These are phyloP conservation scores for Cyanidioschyzon merolae DNA, from an alignment of 23 red algal genomes.

Conservation along the genomic window DNA sequence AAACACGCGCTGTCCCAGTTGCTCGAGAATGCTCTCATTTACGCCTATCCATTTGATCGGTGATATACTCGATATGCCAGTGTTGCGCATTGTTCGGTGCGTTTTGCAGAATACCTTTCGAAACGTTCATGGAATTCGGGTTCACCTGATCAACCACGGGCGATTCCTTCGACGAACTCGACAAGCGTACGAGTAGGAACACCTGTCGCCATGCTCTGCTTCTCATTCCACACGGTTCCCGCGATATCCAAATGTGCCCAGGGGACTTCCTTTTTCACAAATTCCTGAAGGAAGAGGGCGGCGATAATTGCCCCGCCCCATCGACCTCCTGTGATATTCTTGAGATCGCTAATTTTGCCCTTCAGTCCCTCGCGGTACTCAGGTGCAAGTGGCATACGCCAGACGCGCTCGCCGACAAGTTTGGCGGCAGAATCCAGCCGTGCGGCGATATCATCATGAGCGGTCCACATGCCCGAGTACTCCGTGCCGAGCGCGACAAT, in stretches of 20 bases:
- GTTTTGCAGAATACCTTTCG: not conserved
- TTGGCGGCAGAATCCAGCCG: conserved; percentile 28
- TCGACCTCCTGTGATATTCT: conserved; percentile 58
- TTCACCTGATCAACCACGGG: not conserved
- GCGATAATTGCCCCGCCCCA: conserved; percentile 51
- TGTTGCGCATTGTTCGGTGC: too few species aligned
- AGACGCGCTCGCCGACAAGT: conserved; percentile 47
- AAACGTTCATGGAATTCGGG: too few species aligned
- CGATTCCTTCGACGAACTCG: conserved; percentile 27
- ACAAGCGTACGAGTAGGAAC: conserved; percentile 75
- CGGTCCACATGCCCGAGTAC: conserved; percentile 61
- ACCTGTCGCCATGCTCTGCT: conserved; percentile 63
- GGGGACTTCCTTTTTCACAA: conserved; percentile 71
- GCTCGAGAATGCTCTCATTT: not conserved
- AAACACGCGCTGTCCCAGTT: not conserved
- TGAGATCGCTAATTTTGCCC: conserved; percentile 90
- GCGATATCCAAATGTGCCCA: conserved; percentile 98
- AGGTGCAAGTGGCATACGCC: conserved; percentile 80
- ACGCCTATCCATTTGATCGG: not conserved
- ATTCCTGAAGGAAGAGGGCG: conserved; percentile 87
- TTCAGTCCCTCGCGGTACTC: conserved; percentile 76
- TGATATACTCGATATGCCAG: too few species aligned
- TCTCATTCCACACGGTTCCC: conserved; percentile 72
- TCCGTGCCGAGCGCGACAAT: conserved; percentile 83
- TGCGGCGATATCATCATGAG: conserved; percentile 57